A percentile compares a stretch with the other conserved stretches of the same genome.
Conservation (phyloP, 495 filamentous ascomycete genomes). For the Xylaria castorea region DNA sequence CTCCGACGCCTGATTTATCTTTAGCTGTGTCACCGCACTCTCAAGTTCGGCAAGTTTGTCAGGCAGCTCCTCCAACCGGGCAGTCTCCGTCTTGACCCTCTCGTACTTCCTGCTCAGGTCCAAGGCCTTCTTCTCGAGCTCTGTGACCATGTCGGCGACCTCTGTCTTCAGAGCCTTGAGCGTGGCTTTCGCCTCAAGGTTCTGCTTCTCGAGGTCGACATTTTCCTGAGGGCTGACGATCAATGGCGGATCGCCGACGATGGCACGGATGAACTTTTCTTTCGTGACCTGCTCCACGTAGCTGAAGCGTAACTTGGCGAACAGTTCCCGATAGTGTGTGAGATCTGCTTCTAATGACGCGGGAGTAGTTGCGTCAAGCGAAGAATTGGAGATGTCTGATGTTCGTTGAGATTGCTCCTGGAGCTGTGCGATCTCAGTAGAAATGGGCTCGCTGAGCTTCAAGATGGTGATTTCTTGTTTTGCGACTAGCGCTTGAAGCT, state of each 20-base stretch:
- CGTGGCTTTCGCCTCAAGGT: constrained; percentile 73
- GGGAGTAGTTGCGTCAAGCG: constrained; percentile 72
- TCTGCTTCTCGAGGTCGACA: constrained; percentile 73
- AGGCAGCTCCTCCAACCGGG: constrained; percentile 66
- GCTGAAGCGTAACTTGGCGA: constrained; percentile 94
- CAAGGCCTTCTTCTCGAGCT: constrained; percentile 71
- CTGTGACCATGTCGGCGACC: constrained; percentile 72
- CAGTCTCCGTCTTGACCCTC: constrained; percentile 65
- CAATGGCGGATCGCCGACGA: constrained; percentile 84
- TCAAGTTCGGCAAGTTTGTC: constrained; percentile 67
- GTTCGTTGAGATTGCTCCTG: constrained; percentile 51
- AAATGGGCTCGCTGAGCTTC: constrained; percentile 76
- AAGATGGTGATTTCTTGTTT: constrained; percentile 71
- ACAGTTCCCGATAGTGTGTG: constrained; percentile 91
- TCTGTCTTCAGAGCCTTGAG: constrained; percentile 81
- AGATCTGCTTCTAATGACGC: constrained; percentile 82
- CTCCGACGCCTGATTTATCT: constrained; percentile 41
- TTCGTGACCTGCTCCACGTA: constrained; percentile 85
- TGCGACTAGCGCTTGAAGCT: constrained; percentile 51
- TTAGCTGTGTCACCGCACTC: constrained; percentile 61
- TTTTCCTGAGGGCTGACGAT: constrained; percentile 85
- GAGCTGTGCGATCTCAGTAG: constrained; percentile 52
- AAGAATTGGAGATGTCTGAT: constrained; percentile 72
- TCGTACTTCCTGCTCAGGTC: constrained; percentile 67
- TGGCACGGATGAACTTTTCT: constrained; percentile 77